Base-by-base conservation (phyloP, 768 basidiomycete species). In the Pleurotus citrinopileatus region DNA sequence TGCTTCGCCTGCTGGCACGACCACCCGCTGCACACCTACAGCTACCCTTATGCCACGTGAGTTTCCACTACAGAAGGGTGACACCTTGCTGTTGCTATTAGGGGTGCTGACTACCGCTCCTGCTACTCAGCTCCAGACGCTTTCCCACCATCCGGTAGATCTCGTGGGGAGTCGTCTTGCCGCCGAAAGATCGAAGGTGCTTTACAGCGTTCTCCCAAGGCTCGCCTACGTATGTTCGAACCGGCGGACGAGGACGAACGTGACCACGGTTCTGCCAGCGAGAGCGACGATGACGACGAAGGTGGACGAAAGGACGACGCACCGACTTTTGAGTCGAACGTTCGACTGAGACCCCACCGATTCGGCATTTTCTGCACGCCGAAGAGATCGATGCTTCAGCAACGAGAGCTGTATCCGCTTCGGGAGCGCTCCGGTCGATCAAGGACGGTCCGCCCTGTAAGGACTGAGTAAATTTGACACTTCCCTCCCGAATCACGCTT, bases 321-420 rank as follows among this genome's bases (percentile, higher is more conserved):
- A 12, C n/a, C 23, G 19, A 20, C n/a, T 17, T 9, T 36, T n/a
- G 4, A 17, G 29, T n/a, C 48, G 8, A 5, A 19, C 6, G n/a
- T 25, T 20, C 28, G 32, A 23, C 23, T 32, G 17, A 28, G 48
- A 23, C 48, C 48, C 10, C 27, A 51, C 23, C 48, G 48, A 7
- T 51, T 51, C 34, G 48, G 48, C 19, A 51, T 51, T 36, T 51
- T 51, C 48, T 51, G 48, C 19, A 51, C 48, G 9, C 48, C 48
- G 48, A 51, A 51, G n/a, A 51, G 48, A 23, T 51, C 48, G 17
- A 51, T 51, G 34, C 34, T 36, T 51, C 45, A 47, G n/a, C 48
- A 51, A n/a, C 29, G 48, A 34, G 48, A 51, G 29, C 48, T 9
- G 4, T 38, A 51, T 20, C 48, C 29, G 20, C 22, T 20, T 15